phyloP scores from a whole-genome alignment of 768 basidiomycete species.

The Leccinum incarnatum region DNA sequence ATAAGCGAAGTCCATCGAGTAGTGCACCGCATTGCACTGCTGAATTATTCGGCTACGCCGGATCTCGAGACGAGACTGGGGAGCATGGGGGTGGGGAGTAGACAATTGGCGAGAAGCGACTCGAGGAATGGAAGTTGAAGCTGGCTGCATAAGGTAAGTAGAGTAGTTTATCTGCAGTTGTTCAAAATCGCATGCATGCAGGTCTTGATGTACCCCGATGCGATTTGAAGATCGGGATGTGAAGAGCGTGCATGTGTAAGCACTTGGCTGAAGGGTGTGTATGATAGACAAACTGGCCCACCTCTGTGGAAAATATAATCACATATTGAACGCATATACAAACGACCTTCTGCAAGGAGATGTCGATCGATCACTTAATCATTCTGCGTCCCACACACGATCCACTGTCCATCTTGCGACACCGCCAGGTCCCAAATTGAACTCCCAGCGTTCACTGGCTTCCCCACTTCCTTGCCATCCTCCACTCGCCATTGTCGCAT shows the following conservation, averaged over 20 bases:
- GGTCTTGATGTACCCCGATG: too few relatives aligned
- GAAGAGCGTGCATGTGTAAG: neutral
- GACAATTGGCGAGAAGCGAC: neutral
- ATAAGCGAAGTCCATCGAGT: neutral
- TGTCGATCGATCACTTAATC: too few relatives aligned
- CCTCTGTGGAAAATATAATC: neutral
- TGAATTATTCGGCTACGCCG: neutral
- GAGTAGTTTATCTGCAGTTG: neutral
- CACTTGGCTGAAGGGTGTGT: neutral
- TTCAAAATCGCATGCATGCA: neutral
- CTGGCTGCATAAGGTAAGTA: neutral
- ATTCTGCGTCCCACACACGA: too few relatives aligned
- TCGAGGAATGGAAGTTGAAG: conserved; percentile 3
- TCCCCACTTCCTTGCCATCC: too few relatives aligned
- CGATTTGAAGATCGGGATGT: neutral
- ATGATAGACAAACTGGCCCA: neutral
- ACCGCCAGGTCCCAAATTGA: too few relatives aligned
- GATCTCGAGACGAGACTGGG: neutral
- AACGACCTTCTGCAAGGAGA: neutral
- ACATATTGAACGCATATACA: neutral
- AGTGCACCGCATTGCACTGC: neutral
- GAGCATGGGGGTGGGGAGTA: neutral
- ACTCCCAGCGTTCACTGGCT: too few relatives aligned
- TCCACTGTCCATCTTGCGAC: too few relatives aligned
- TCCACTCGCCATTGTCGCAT: too few relatives aligned